Evolutionary conservation across 352 stramenopile species (phyloP).

Genomic region (Phytophthora europaea): DNA sequence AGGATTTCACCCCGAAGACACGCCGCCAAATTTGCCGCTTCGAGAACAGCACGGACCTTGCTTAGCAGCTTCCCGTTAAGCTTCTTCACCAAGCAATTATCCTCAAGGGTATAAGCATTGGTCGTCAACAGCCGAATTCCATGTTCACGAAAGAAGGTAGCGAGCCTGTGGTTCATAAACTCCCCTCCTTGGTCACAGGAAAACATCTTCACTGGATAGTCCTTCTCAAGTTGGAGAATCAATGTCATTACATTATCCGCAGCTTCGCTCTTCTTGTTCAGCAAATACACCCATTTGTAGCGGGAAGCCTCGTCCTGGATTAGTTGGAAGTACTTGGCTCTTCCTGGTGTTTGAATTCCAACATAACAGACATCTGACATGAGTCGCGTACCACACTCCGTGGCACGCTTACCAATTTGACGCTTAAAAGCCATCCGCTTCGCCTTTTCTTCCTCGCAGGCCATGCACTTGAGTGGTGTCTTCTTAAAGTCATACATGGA

Average conservation of each 20-base stretch:
- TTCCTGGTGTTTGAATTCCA: not conserved
- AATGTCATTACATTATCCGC: slow-evolving; percentile 5
- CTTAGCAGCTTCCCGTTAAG: no score
- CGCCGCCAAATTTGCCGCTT: not conserved
- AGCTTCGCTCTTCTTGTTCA: slow-evolving; percentile 17
- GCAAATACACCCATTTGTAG: slow-evolving; percentile 15
- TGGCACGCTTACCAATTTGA: not conserved
- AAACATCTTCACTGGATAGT: slow-evolving; percentile 2
- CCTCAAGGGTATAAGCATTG: not conserved
- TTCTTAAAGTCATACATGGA: not conserved
- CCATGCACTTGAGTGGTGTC: not conserved
- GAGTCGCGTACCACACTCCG: not conserved
- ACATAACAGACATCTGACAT: slow-evolving; percentile 4
- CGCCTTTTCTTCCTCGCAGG: not conserved
- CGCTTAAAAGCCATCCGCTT: slow-evolving; percentile 5
- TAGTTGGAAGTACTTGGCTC: slow-evolving; percentile 10
- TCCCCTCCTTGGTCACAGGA: slow-evolving; percentile 13
- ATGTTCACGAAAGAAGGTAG: slow-evolving; percentile 2
- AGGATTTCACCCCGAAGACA: slow-evolving; percentile 13
- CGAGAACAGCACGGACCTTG: no score
- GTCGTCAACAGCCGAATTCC: slow-evolving; percentile 1
- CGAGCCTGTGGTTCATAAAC: slow-evolving; percentile 4
- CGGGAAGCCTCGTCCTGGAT: slow-evolving; percentile 16
- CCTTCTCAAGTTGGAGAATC: slow-evolving; percentile 1
- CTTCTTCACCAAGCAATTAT: not conserved